These are phyloP conservation scores for Lentithecium fluviatile DNA, from an alignment of 495 filamentous ascomycete species.

Conservation along the genomic window DNA sequence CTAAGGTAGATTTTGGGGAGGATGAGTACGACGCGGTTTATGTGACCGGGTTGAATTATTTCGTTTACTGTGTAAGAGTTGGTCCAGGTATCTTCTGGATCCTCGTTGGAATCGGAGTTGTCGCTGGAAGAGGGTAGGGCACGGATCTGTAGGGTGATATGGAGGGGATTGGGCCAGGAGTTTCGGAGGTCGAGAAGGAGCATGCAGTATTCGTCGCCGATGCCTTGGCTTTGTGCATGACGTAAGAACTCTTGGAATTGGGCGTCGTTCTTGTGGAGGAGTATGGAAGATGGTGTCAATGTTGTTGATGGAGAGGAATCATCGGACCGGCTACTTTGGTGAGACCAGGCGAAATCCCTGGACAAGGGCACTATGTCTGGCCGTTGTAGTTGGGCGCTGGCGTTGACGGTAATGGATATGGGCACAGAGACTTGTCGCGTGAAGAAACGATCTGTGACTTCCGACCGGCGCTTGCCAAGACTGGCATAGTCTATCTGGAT, in stretches of 20 bases:
- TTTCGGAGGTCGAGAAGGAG: constrained; percentile 84
- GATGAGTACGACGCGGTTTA: constrained; percentile 71
- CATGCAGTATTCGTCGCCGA: constrained; percentile 67
- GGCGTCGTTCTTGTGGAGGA: constrained; percentile 23
- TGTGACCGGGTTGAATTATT: constrained; percentile 73
- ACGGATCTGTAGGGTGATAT: constrained; percentile 54
- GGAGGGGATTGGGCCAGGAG: constrained; percentile 75
- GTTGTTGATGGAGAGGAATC: background rate
- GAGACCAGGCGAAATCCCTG: constrained; percentile 56
- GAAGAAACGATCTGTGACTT: constrained; percentile 72
- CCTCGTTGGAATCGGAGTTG: constrained; percentile 3
- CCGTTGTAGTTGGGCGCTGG: constrained; percentile 74
- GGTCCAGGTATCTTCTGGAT: constrained; percentile 14
- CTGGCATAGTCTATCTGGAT: constrained; percentile 82
- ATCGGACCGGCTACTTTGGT: constrained; percentile 28
- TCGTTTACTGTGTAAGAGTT: constrained; percentile 53
- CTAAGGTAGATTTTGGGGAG: constrained; percentile 73
- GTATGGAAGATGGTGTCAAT: background rate
- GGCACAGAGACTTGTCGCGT: constrained; percentile 81
- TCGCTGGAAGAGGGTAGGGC: constrained; percentile 2
- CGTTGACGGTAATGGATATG: constrained; percentile 85
- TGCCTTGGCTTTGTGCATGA: constrained; percentile 14
- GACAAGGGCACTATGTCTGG: constrained; percentile 76
- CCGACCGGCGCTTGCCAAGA: constrained; percentile 61
- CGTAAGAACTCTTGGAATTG: constrained; percentile 32